Base-by-base conservation (phyloP, 2,329 filamentous ascomycete species). In the Ophiostoma novo-ulmi region DNA sequence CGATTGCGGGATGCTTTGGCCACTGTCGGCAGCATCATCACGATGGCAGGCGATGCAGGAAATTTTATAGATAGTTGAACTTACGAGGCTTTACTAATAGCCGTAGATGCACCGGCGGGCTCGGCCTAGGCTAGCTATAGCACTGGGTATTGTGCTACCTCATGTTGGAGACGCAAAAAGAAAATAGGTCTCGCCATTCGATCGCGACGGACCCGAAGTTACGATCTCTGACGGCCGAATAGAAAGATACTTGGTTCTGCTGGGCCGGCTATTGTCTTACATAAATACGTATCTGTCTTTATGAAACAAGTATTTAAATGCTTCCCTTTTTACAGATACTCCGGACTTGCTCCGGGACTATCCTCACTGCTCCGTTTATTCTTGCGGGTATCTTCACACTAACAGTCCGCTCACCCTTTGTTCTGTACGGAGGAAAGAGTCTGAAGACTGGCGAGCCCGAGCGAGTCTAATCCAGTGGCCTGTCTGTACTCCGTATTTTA, bases 311-410 rank as follows among this genome's bases (percentile, higher is more conserved):
- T 64, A 31, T 14, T 17, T 36, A 4, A 26, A 58, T 58, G 22
- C 52, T 64, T 64, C 6, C 26, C 35, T n/a, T 64, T 64, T 64
- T 64, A 38, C 35, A 64, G 61, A 36, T 38, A 38, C 61, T 36
- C 61, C 61, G 61, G 61, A 17, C 61, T 64, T 64, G 61, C 17
- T 64, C 61, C 61, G 61, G 61, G 31, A 64, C 61, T 64, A 64
- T n/a, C 61, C 61, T 36, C 61, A 10, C 31, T n/a, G 61, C 35
- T 64, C 61, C 61, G 61, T 64, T 64, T 36, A 36, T 64, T 63
- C 22, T 63, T 63, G 58, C 58, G 58, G 26, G 58, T 35, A 20
- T 48, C 14, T n/a, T 58, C n/a, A 55, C 48, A 63, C 58, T 35
- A 36, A 36, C 26, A 64, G 3, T 36, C 7, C 22, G 22, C 58